Conservation (phyloP, 805 yeast genomes). For the Sugiyamaella valdiviana region DNA sequence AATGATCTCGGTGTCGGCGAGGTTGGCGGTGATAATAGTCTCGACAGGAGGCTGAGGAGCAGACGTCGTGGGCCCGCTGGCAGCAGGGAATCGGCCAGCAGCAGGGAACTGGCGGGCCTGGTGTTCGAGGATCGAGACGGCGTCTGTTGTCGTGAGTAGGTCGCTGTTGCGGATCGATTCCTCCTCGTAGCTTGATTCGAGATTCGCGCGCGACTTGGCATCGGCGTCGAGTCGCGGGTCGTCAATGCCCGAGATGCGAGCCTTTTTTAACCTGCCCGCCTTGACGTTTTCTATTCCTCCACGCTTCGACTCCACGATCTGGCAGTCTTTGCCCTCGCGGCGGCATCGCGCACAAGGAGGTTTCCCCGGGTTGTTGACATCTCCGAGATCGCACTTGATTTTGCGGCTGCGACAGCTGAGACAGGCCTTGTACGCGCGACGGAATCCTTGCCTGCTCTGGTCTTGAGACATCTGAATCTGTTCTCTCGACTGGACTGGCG, state of each 20-base stretch:
- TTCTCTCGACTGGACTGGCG: no score
- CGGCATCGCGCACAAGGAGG: slow-evolving; percentile 85
- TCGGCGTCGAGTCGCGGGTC: background rate
- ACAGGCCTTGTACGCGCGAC: slow-evolving; percentile 76
- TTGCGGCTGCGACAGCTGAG: slow-evolving; percentile 77
- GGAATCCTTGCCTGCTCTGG: background rate
- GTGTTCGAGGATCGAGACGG: slow-evolving; percentile 34
- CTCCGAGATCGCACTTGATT: slow-evolving; percentile 81
- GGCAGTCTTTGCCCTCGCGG: slow-evolving; percentile 77
- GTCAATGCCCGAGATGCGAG: slow-evolving; percentile 19
- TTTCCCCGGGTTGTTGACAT: slow-evolving; percentile 58
- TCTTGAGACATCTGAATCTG: background rate
- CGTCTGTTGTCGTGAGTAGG: slow-evolving; percentile 35
- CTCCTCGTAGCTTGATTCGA: background rate
- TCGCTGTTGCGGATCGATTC: slow-evolving; percentile 21
- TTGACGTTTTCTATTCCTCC: slow-evolving; percentile 42
- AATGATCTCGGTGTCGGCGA: slow-evolving; percentile 31
- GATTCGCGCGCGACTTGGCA: background rate
- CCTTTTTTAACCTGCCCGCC: slow-evolving; percentile 44
- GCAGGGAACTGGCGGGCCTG: slow-evolving; percentile 33
- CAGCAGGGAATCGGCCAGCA: slow-evolving; percentile 16
- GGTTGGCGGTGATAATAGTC: background rate
- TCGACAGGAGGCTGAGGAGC: slow-evolving; percentile 1
- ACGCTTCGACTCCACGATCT: slow-evolving; percentile 53
- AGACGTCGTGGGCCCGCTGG: background rate